phyloP scores from a whole-genome alignment of 805 yeast genomes.

The Candida montana region DNA sequence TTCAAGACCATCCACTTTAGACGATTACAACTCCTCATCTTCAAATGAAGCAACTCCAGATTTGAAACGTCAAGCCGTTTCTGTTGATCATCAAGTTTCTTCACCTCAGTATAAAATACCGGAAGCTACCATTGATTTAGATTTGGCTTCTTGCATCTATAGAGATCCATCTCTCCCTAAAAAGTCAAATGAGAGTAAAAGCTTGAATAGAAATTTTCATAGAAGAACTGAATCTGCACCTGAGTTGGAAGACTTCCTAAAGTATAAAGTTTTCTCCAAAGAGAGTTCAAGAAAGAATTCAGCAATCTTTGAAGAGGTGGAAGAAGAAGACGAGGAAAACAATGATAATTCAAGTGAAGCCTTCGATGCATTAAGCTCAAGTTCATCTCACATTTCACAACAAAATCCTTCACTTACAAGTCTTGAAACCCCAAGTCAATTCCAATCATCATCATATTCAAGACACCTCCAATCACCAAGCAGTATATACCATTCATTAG shows the following conservation, averaged over 20 bases:
- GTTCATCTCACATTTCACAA: constrained; percentile 14
- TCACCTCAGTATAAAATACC: constrained; percentile 32
- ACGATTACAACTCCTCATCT: constrained; percentile 12
- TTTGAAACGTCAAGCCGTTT: constrained; percentile 9
- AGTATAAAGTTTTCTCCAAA: constrained; percentile 14
- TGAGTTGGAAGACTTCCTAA: constrained; percentile 35
- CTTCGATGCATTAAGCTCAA: constrained; percentile 12
- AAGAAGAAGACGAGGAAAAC: constrained; percentile 21
- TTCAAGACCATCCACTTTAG: not conserved
- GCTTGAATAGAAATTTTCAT: constrained; percentile 31
- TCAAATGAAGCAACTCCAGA: constrained; percentile 26
- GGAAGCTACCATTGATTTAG: constrained; percentile 52
- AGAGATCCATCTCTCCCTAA: constrained; percentile 23
- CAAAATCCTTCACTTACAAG: constrained; percentile 21
- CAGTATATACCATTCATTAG: constrained; percentile 9
- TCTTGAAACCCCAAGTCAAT: constrained; percentile 10
- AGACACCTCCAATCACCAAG: constrained; percentile 8
- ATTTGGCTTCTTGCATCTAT: constrained; percentile 41
- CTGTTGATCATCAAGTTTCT: not conserved
- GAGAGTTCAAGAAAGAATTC: constrained; percentile 20
- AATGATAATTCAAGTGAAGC: constrained; percentile 16
- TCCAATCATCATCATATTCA: constrained; percentile 7
- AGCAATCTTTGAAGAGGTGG: constrained; percentile 31
- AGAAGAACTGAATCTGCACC: constrained; percentile 56
- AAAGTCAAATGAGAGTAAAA: constrained; percentile 9